phyloP scores from a whole-genome alignment of 805 yeast species.

The Candida quercuum region DNA sequence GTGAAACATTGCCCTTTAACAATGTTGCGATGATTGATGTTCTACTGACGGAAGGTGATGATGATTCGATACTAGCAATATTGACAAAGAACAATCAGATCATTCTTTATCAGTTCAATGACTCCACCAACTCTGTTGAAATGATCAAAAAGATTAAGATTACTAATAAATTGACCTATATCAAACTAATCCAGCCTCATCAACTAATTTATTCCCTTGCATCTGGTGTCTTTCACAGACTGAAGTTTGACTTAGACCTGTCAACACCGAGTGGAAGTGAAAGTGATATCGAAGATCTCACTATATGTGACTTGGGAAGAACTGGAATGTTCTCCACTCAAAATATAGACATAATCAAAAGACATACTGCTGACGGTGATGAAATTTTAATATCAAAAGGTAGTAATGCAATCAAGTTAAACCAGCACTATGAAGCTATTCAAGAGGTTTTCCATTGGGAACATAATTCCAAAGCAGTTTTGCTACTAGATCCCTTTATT shows the following conservation, averaged over 20 bases:
- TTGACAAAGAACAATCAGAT: constrained; percentile 13
- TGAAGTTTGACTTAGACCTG: not conserved
- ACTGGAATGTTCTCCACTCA: constrained; percentile 2
- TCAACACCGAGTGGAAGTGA: not conserved
- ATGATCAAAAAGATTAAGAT: constrained; percentile 21
- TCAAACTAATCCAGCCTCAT: constrained; percentile 19
- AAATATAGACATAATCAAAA: not conserved
- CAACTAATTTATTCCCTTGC: not conserved
- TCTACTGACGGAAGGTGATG: not conserved
- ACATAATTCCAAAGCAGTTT: constrained; percentile 1
- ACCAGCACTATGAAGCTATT: not conserved
- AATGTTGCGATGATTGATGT: constrained; percentile 10
- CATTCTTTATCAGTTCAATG: constrained; percentile 7
- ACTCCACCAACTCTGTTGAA: constrained; percentile 19
- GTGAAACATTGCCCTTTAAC: constrained; percentile 16
- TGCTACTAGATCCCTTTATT: constrained; percentile 5
- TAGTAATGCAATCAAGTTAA: constrained; percentile 1
- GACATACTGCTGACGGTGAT: not conserved
- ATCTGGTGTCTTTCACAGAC: not conserved
- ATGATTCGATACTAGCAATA: constrained; percentile 5
- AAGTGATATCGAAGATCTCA: not conserved
- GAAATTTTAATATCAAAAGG: constrained; percentile 6
- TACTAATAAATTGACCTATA: constrained; percentile 21
- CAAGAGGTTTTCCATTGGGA: constrained; percentile 6
- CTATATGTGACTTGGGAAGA: not conserved